phyloP scores from a whole-genome alignment of 139 green algal species.

The Zygnema cylindricum region DNA sequence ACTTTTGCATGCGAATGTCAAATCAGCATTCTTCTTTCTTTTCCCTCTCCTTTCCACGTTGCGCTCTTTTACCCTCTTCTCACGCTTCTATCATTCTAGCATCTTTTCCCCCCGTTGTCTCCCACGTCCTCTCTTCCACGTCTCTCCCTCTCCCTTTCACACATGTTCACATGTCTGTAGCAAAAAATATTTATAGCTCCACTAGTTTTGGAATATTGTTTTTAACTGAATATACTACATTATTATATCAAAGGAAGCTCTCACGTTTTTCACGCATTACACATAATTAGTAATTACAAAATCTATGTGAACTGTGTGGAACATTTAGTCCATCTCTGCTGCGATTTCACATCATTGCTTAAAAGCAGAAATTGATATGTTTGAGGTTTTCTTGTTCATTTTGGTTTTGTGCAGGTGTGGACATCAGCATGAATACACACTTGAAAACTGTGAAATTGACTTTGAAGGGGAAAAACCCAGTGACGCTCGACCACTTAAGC shows the following conservation, averaged over 20 bases:
- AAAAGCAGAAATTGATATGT: background rate
- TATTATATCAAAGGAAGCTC: background rate
- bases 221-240: background rate
- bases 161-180: background rate
- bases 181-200: too few species aligned
- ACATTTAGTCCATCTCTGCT: background rate
- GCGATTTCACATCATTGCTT: background rate
- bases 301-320: background rate
- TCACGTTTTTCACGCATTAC: background rate
- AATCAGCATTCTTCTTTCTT: too few species aligned
- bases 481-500: conserved; percentile 88
- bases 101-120: background rate
- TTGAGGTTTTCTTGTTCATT: background rate
- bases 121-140: background rate
- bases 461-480: conserved; percentile 86
- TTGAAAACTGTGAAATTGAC: conserved; percentile 95
- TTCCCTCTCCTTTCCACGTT: background rate
- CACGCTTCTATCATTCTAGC: background rate
- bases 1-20: too few species aligned
- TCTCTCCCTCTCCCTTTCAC: background rate
- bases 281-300: background rate
- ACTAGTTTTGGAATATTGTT: too few species aligned
- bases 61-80: background rate
- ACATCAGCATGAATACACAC: conserved; percentile 99
- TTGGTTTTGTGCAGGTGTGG: conserved; percentile 77